Evolutionary conservation across 73 alveolate species (phyloP).

Genomic region (Paramecium octaurelia): DNA sequence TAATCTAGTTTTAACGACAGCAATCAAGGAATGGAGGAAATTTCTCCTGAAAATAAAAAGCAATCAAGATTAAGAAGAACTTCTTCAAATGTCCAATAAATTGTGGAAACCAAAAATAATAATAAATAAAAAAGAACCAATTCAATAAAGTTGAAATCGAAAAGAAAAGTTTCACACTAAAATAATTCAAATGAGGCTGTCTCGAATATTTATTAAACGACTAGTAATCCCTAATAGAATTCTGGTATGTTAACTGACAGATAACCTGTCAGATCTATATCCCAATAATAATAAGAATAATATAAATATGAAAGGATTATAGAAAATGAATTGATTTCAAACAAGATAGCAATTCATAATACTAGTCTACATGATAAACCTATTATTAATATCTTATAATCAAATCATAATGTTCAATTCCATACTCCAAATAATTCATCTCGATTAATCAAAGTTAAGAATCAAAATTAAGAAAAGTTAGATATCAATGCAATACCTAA

Average conservation of each 20-base stretch:
- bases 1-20: background rate
- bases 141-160: background rate
- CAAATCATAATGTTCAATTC: background rate
- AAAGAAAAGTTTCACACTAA: background rate
- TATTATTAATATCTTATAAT: background rate
- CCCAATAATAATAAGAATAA: background rate
- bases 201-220: background rate
- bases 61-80: background rate
- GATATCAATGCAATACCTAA: background rate
- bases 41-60: background rate
- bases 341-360: background rate
- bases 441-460: background rate
- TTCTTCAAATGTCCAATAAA: background rate
- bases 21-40: background rate
- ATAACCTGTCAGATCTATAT: background rate
- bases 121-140: background rate
- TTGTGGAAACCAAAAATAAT: background rate
- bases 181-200: background rate
- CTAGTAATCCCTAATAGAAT: background rate
- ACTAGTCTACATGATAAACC: background rate
- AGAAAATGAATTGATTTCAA: background rate
- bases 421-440: constrained; percentile 13
- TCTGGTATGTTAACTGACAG: background rate
- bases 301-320: background rate
- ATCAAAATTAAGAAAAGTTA: background rate